Percentiles rank a stretch among this genome's conserved stretches.
These are phyloP conservation scores for Grosmannia clavigera DNA, from an alignment of 2,329 filamentous ascomycete genomes.

Conservation along the genomic window DNA sequence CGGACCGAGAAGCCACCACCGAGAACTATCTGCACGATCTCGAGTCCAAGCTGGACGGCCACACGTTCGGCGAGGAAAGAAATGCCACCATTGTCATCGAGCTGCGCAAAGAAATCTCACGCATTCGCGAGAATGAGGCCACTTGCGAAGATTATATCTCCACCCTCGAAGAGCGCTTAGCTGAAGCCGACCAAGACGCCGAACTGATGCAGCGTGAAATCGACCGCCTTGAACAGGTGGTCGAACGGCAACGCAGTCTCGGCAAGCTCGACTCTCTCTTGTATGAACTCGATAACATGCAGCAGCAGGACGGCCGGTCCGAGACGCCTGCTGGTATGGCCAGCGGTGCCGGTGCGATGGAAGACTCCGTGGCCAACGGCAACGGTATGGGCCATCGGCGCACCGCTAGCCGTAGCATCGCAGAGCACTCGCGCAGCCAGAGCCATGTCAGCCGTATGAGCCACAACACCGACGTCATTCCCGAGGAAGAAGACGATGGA, in stretches of 20 bases:
- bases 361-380: conserved; percentile 20
- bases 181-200: conserved; percentile 89
- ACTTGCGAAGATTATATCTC: conserved; percentile 95
- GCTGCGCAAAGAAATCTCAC: conserved; percentile 79
- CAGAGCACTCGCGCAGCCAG: conserved; percentile 40
- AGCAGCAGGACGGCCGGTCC: conserved; percentile 40
- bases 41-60: conserved; percentile 79
- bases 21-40: conserved; percentile 89
- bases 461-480: conserved; percentile 38
- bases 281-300: conserved; percentile 74
- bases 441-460: conserved; percentile 42
- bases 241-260: conserved; percentile 88
- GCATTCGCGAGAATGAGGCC: conserved; percentile 79
- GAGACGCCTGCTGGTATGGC: conserved; percentile 16
- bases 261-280: conserved; percentile 89
- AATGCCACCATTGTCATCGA: conserved; percentile 76
- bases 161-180: conserved; percentile 85
- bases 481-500: conserved; percentile 34
- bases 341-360: not conserved
- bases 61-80: conserved; percentile 85
- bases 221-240: conserved; percentile 82
- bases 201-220: conserved; percentile 97
- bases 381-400: conserved; percentile 33
- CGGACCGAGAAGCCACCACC: conserved; percentile 82
- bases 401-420: conserved; percentile 25